Evolutionary conservation across 2,329 filamentous ascomycete genomes (phyloP), one percentile per base, ranked within the genome.

Genomic region (Hypoxylon sp.): DNA sequence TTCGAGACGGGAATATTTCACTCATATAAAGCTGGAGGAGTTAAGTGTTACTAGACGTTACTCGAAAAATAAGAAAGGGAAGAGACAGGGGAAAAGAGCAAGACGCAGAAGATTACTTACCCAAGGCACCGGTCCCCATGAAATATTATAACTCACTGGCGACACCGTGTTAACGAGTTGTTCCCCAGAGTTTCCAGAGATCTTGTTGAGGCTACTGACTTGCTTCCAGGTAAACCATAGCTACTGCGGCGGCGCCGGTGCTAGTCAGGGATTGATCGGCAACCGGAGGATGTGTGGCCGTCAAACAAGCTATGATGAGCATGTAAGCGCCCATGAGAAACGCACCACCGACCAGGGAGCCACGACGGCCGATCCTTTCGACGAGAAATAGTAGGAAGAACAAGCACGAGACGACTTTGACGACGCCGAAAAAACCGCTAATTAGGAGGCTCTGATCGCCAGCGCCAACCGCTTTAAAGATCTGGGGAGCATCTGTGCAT

Each of bases 71-170:
- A 21, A n/a, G 1, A 39, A 19, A 6, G 44, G 24, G 6, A n/a
- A 3, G 13, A 29, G 27, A 27, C 3, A 5, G 24, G 24, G 32
- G 7, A 11, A 21, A 15, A 17, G 24, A 52, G 2, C 17, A 13
- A 13, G 13, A 37, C 51, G 21, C 5, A 6, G 35, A 2, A 13
- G 2, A 10, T 52, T 15, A 51, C 68, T 72, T 56, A 79, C 77
- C 84, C 85, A 87, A 15, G 83, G 82, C 2, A 87, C 79, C 0
- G 84, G 84, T 0, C 85, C 85, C 84, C 84, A 87, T 0, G 81
- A 83, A 42, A 85, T 82, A 35, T 85, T 84, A 72, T 86, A 88
- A 2, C 80, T 81, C 74, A 87, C 72, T 83, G 47, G 83, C 8
- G 81, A 62, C 80, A 80, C 15, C 83, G 73, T 70, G 32, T 86